phyloP scores from a whole-genome alignment of 1,284 basidiomycete genomes.

The Omphalotus olearius region DNA sequence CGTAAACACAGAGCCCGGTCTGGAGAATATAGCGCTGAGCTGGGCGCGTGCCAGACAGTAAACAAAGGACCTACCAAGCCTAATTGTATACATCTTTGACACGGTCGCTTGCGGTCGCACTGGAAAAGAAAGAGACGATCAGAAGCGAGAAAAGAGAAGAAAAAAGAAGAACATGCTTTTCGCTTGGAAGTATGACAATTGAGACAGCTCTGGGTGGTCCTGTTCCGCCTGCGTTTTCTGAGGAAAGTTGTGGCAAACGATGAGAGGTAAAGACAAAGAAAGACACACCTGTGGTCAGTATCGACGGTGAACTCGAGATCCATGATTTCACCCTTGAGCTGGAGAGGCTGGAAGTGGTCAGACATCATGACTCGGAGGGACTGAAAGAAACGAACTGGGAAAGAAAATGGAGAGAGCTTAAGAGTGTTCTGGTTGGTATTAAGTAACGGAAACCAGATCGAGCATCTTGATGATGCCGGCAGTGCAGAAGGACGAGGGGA shows the following conservation, averaged over 20 bases:
- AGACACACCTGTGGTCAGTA: conserved; percentile 38
- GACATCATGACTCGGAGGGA: conserved; percentile 14
- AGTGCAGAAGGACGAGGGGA: not conserved
- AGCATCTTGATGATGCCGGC: conserved; percentile 9
- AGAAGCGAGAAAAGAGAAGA: conserved; percentile 15
- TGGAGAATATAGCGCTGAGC: conserved; percentile 23
- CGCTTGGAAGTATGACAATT: conserved; percentile 92
- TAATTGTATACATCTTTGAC: conserved; percentile 81
- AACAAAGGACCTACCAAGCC: conserved; percentile 50
- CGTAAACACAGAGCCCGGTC: conserved; percentile 90
- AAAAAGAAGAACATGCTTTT: conserved; percentile 53
- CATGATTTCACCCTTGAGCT: conserved; percentile 47
- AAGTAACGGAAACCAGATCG: conserved; percentile 11
- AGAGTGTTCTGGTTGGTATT: conserved; percentile 11
- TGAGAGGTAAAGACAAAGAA: not conserved
- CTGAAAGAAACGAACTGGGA: not conserved
- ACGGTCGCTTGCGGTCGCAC: conserved; percentile 83
- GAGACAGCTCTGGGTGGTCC: conserved; percentile 83
- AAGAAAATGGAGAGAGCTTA: conserved; percentile 10
- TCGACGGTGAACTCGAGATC: conserved; percentile 51
- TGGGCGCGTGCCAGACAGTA: not conserved
- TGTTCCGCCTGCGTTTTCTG: conserved; percentile 73
- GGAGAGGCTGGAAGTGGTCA: conserved; percentile 24
- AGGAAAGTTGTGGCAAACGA: conserved; percentile 28
- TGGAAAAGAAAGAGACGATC: conserved; percentile 28